These are phyloP conservation scores for Starmerella bacillaris DNA, from an alignment of 805 yeast genomes.

Conservation along the genomic window DNA sequence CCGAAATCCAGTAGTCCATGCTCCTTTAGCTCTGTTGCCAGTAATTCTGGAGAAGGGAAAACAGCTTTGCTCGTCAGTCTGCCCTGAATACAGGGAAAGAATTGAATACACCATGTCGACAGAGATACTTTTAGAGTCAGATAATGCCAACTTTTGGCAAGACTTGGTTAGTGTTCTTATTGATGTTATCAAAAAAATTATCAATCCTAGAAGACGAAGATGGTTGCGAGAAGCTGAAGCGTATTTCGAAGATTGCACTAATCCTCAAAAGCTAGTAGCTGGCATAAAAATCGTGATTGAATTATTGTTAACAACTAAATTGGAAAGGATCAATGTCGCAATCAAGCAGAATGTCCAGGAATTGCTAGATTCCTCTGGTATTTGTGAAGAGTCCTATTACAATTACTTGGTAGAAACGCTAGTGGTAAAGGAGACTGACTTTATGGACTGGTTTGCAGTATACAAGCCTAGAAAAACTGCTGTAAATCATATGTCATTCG, in stretches of 20 bases:
- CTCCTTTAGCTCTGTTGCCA: slow-evolving; percentile 32
- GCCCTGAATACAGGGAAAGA: slow-evolving; percentile 60
- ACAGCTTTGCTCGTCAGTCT: slow-evolving; percentile 52
- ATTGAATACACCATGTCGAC: slow-evolving; percentile 61
- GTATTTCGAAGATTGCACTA: slow-evolving; percentile 31
- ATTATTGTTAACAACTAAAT: slow-evolving; percentile 81
- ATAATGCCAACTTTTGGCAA: slow-evolving; percentile 33
- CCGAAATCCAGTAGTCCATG: slow-evolving; percentile 21
- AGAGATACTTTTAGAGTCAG: slow-evolving; percentile 55
- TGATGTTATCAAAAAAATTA: slow-evolving; percentile 62
- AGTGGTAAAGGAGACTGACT: not conserved
- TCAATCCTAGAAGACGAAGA: slow-evolving; percentile 88
- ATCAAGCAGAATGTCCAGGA: slow-evolving; percentile 71
- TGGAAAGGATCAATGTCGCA: slow-evolving; percentile 90
- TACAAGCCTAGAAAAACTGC: not conserved
- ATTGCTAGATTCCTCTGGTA: slow-evolving; percentile 68
- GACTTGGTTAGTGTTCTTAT: slow-evolving; percentile 27
- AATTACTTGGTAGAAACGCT: slow-evolving; percentile 5
- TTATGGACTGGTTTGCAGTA: slow-evolving; percentile 1
- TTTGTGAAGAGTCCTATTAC: slow-evolving; percentile 71
- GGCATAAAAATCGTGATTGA: slow-evolving; percentile 65
- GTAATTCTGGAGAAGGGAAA: slow-evolving; percentile 59
- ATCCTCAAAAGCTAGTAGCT: slow-evolving; percentile 40
- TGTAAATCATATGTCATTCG: not conserved
- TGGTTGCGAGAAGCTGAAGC: slow-evolving; percentile 72